phyloP scores from a whole-genome alignment of 345 rosid genomes.

The Aquilaria sinensis region DNA sequence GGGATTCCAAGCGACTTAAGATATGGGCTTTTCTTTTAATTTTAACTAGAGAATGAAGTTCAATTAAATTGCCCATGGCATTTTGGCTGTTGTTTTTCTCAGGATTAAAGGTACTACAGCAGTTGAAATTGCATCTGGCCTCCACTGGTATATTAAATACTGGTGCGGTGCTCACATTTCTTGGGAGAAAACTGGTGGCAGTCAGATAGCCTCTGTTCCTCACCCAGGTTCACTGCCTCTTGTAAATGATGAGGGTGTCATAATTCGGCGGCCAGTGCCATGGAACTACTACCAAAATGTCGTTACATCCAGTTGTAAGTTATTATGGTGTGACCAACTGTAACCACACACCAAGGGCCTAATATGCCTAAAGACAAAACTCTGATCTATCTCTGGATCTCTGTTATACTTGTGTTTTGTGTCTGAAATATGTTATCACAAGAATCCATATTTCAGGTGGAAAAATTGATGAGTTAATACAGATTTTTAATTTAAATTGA shows the following conservation, averaged over 20 bases:
- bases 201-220: conserved; percentile 73
- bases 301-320: conserved; percentile 92
- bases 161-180: conserved; percentile 87
- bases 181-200: conserved; percentile 93
- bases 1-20: no score
- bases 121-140: conserved; percentile 84
- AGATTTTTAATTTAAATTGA: no score
- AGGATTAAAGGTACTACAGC: conserved; percentile 83
- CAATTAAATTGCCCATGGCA: neutral
- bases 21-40: neutral
- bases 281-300: conserved; percentile 98
- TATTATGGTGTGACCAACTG: neutral
- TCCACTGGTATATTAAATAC: conserved; percentile 90
- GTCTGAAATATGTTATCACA: no score
- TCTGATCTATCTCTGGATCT: neutral
- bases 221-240: conserved; percentile 66
- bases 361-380: neutral
- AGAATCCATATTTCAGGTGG: no score
- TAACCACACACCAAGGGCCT: neutral
- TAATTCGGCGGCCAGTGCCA: conserved; percentile 77
- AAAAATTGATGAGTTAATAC: no score
- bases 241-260: conserved; percentile 50
- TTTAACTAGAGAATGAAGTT: conserved; percentile 1
- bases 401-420: no score
- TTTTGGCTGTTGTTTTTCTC: conserved; percentile 11